A percentile compares a stretch with the other conserved stretches of the same genome.
Conservation (phyloP, 768 basidiomycete species). For the Macrolepiota fuliginosa region DNA sequence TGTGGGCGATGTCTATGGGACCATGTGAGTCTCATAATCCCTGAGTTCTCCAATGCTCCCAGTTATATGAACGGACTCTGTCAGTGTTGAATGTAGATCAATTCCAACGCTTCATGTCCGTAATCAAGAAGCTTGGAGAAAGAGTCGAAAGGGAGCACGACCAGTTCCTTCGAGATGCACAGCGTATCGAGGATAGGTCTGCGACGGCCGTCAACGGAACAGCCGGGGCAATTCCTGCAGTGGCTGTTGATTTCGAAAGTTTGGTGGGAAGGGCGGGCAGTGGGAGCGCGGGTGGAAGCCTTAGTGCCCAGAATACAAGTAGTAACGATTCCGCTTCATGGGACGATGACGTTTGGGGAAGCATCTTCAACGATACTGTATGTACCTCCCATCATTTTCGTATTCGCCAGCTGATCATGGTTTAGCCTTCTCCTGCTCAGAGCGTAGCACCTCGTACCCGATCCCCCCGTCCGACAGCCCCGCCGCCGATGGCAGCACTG, state of each 20-base stretch:
- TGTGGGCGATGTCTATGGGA: conserved; percentile 98
- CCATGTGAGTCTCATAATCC: conserved; percentile 53
- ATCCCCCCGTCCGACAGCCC: conserved; percentile 13
- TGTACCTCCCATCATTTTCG: conserved; percentile 21
- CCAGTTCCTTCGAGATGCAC: conserved; percentile 90
- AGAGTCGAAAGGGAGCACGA: conserved; percentile 93
- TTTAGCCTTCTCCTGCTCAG: conserved; percentile 10
- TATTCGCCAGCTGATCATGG: not conserved
- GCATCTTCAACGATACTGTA: conserved; percentile 53
- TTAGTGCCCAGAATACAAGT: conserved; percentile 42
- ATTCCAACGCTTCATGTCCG: conserved; percentile 90
- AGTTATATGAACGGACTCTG: not conserved
- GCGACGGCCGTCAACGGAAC: conserved; percentile 43
- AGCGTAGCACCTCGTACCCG: conserved; percentile 10
- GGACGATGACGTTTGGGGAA: conserved; percentile 88
- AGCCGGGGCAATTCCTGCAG: conserved; percentile 28
- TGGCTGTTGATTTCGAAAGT: conserved; percentile 80
- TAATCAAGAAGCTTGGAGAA: conserved; percentile 72
- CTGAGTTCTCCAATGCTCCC: not conserved
- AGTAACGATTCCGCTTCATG: conserved; percentile 43
- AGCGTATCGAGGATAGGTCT: conserved; percentile 82
- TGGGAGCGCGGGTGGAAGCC: conserved; percentile 18
- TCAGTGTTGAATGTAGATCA: conserved; percentile 80
- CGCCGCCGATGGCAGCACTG: conserved; percentile 17
- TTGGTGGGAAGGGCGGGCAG: conserved; percentile 61